Evolutionary conservation across 768 basidiomycete genomes (phyloP).

Genomic region (Phylloporus sp.): DNA sequence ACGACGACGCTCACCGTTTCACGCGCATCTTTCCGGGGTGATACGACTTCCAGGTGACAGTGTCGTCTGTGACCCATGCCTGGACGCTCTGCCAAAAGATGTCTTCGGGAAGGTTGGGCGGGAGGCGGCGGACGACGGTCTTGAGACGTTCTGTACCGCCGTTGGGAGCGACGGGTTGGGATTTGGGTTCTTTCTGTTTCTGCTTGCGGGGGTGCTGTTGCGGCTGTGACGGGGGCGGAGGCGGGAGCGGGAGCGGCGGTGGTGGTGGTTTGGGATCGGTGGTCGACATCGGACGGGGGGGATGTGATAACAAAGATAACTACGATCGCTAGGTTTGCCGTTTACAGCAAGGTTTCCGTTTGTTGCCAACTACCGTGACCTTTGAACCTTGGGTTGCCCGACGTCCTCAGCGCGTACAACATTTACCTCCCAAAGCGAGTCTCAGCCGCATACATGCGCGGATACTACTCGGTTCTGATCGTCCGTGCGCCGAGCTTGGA

Average conservation of each 20-base stretch:
- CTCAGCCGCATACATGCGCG: no score
- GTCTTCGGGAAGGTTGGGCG: slow-evolving; percentile 86
- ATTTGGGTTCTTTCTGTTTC: slow-evolving; percentile 31
- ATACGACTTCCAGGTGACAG: slow-evolving; percentile 60
- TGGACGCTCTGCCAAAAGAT: slow-evolving; percentile 92
- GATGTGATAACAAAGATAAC: no score
- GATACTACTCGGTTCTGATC: no score
- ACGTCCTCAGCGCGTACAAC: no score
- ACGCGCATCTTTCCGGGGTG: slow-evolving; percentile 62
- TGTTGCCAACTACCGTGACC: no score
- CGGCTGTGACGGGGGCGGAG: no score
- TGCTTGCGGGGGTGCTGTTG: slow-evolving; percentile 24
- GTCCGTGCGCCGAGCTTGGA: no score
- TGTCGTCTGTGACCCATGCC: slow-evolving; percentile 76
- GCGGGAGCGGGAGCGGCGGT: no score
- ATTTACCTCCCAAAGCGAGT: no score
- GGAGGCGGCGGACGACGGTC: slow-evolving; percentile 80
- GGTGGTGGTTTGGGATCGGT: slow-evolving; percentile 16
- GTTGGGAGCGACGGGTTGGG: slow-evolving; percentile 23
- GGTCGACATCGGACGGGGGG: slow-evolving; percentile 11
- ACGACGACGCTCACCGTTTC: slow-evolving; percentile 46
- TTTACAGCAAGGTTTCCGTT: no score
- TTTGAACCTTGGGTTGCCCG: no score
- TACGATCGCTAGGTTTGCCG: no score
- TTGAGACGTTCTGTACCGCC: slow-evolving; percentile 63